Evolutionary conservation across 2,329 filamentous ascomycete genomes (phyloP).

Genomic region (Iodosphaeria phyllophila): DNA sequence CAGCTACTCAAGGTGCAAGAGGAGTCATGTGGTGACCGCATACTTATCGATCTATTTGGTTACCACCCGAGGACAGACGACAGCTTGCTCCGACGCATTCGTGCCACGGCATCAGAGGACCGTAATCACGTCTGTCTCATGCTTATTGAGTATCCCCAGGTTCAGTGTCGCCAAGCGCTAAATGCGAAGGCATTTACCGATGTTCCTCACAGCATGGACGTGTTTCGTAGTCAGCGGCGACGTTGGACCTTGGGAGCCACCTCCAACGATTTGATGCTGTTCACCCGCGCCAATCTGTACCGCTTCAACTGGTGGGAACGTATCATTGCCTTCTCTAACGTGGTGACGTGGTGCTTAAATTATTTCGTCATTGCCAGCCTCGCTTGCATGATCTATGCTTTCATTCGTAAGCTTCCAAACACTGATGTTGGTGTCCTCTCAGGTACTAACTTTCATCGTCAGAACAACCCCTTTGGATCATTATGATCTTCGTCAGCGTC

Average conservation of each 20-base stretch:
- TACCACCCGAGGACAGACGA: conserved; percentile 29
- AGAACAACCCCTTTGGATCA: conserved; percentile 7
- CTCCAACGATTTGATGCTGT: conserved; percentile 28
- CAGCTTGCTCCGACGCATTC: conserved; percentile 26
- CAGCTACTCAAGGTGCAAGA: conserved; percentile 29
- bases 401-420: conserved; percentile 7
- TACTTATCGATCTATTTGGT: conserved; percentile 25
- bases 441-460: no score
- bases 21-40: conserved; percentile 25
- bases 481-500: conserved; percentile 10
- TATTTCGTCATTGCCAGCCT: conserved; percentile 21
- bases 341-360: conserved; percentile 25
- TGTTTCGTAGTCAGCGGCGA: conserved; percentile 28
- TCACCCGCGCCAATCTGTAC: conserved; percentile 22
- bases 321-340: conserved; percentile 23
- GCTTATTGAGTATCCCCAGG: conserved; percentile 23
- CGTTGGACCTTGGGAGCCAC: conserved; percentile 28
- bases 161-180: conserved; percentile 25
- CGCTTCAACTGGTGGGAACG: conserved; percentile 24
- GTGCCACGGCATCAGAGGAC: conserved; percentile 28
- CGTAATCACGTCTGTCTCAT: conserved; percentile 29
- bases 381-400: conserved; percentile 6
- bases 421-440: no score
- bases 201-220: conserved; percentile 23
- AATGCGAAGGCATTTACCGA: conserved; percentile 26